Base-by-base conservation (phyloP, 164 flowering plant species). In the Cinnamomum micranthum region DNA sequence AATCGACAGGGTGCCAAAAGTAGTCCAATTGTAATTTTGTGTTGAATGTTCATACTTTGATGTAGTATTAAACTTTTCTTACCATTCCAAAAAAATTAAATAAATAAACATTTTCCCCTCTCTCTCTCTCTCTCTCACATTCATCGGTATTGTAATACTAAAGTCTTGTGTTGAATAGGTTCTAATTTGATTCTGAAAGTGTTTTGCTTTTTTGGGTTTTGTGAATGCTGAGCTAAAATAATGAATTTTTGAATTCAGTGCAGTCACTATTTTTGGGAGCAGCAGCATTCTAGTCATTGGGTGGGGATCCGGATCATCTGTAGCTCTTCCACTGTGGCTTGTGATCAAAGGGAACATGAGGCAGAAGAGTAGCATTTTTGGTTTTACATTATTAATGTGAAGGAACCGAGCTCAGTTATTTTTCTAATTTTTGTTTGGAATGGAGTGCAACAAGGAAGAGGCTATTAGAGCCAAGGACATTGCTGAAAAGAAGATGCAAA, bases 401-500 rank as follows among this genome's bases (percentile, higher is more conserved):
- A 70, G 68, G 60, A 62, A 23, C 60, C 59, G 33, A 17, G 31
- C 74, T 55, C n/a, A 10, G 73, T 28, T 70, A 52, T 50, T 69
- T 4, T 58, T 60, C 47, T 50, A 13, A 35, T 74, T 70, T 28
- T 15, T 52, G 59, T 73, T 50, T 71, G 74, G 27, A 50, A 92
- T 92, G 97, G 97, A 92, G 55, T 91, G 93, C 92, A 94, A 92
- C 81, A 90, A 88, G 80, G 97, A 91, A 75, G 97, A 92, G 84
- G 97, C 98, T 67, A 20, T 84, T 14, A 85, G 88, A 80, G 98
- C 93, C 72, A 94, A 81, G 82, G 86, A n/a, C 1, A 76, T 92
- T 63, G 98, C 97, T 14, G 92, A 87, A 76, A 81, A 77, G 76
- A 91, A 85, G 82, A 86, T 94, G 95, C 72, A 79, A 20, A 73